phyloP scores from a whole-genome alignment of 202 grass and related monocot species.

The Panicum hallii region DNA sequence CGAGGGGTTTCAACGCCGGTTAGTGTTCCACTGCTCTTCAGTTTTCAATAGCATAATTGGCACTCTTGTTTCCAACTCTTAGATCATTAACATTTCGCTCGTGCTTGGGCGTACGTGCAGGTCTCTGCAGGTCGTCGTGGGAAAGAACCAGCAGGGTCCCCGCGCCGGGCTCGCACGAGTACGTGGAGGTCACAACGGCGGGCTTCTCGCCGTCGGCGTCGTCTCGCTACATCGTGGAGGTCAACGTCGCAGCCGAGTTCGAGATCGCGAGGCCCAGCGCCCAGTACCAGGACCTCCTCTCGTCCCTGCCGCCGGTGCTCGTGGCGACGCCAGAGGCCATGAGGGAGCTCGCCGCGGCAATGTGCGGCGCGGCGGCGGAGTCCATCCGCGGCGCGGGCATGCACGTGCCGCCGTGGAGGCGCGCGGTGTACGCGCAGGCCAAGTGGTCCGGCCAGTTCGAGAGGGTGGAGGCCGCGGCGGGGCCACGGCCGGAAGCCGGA shows the following conservation, averaged over 20 bases:
- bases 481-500: not conserved
- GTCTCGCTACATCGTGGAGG: conserved; percentile 75
- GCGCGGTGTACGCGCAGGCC: conserved; percentile 61
- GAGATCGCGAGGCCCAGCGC: conserved; percentile 74
- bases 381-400: conserved; percentile 72
- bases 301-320: conserved; percentile 49
- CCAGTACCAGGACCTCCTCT: conserved; percentile 57
- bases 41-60: not conserved
- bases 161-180: conserved; percentile 58
- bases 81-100: conserved; percentile 4
- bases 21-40: not conserved
- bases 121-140: conserved; percentile 73
- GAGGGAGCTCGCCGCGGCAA: conserved; percentile 51
- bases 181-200: conserved; percentile 50
- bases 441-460: conserved; percentile 70
- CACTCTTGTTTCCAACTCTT: not conserved
- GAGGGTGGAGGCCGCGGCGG: conserved; percentile 15
- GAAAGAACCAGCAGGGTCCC: conserved; percentile 46
- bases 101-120: conserved; percentile 38
- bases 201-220: not conserved
- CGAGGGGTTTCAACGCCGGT: conserved; percentile 72
- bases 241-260: conserved; percentile 63
- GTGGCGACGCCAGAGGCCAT: conserved; percentile 52
- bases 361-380: conserved; percentile 66
- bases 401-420: conserved; percentile 87